Percentiles rank a stretch among this genome's conserved stretches.
Evolutionary conservation across 1,139 yeast genomes (phyloP).

Genomic region (Zhuliangozyma parablackwelliae): DNA sequence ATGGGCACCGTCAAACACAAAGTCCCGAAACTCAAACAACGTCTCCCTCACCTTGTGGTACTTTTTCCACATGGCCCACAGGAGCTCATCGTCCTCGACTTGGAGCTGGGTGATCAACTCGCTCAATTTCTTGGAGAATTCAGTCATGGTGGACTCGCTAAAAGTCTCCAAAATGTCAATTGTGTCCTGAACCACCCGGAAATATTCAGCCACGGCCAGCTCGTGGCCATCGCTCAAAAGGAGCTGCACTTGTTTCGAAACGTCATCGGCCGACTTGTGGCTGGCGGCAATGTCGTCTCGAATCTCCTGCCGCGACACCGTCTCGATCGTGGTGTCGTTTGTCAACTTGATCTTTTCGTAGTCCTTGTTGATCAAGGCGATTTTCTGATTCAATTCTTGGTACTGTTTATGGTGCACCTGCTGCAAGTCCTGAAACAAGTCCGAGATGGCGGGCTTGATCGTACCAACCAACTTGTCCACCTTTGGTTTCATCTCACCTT

Average conservation of each 20-base stretch:
- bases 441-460: conserved; percentile 35
- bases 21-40: conserved; percentile 54
- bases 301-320: conserved; percentile 54
- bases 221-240: conserved; percentile 33
- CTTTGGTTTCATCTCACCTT: conserved; percentile 33
- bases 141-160: conserved; percentile 61
- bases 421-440: conserved; percentile 39
- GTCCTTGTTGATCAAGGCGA: conserved; percentile 48
- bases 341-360: conserved; percentile 38
- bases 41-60: conserved; percentile 56
- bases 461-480: conserved; percentile 28
- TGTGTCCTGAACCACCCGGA: conserved; percentile 46
- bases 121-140: conserved; percentile 40
- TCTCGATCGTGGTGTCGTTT: conserved; percentile 26
- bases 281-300: conserved; percentile 46
- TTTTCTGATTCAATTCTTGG: conserved; percentile 40
- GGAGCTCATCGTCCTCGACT: conserved; percentile 28
- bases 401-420: conserved; percentile 41
- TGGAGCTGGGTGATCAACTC: conserved; percentile 27
- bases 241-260: conserved; percentile 29
- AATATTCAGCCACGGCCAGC: conserved; percentile 31
- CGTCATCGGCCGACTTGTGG: conserved; percentile 31
- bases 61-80: conserved; percentile 67
- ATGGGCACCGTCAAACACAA: conserved; percentile 42
- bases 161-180: conserved; percentile 68